Base-by-base conservation (phyloP, 2,329 filamentous ascomycete species). In the Plectosphaerella plurivora region DNA sequence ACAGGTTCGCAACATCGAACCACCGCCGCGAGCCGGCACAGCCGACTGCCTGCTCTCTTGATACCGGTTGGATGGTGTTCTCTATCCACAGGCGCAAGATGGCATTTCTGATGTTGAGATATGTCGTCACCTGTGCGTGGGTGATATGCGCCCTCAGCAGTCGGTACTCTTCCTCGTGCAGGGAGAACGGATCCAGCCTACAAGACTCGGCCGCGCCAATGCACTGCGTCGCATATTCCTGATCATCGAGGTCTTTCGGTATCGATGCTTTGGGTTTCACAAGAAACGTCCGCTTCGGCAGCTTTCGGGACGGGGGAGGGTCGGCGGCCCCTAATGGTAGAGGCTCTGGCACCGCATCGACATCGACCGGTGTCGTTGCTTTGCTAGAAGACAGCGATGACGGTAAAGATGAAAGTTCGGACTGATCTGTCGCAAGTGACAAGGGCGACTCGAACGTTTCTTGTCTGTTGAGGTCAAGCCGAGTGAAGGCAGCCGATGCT, bases 81-180 rank as follows among this genome's bases (percentile, higher is more conserved):
- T 87, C 83, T 36, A 89, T 81, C 94, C 94, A 99, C 41, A 97
- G 72, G 51, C 94, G 82, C 50, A 99, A 74, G 54, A 99, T 96
- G 15, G 91, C 89, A 68, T 99, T 99, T 60, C 94, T 83, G 56
- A 99, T 94, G 67, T 97, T 97, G 51, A 99, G 76, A 70, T 99
- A 99, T 12, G 91, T 89, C 3, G 93, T 97, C 59, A 97, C 91
- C 69, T 99, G 94, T 33, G 87, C 79, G 62, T 90, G 86, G 64
- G 88, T 96, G 60, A 99, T 84, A 61, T 95, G 86, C 56, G 89
- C 79, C 56, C 89, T 83, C 41, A 99, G 73, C 54, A 96, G 77
- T 54, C 80, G 75, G 65, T 97, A 92, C 68, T 99, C 94, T 56
- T 89, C 86, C 24, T 82, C 79, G 68, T 97, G 91, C 39, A 99